Conservation (phyloP, 805 yeast species). For the Candida tammaniensis region DNA sequence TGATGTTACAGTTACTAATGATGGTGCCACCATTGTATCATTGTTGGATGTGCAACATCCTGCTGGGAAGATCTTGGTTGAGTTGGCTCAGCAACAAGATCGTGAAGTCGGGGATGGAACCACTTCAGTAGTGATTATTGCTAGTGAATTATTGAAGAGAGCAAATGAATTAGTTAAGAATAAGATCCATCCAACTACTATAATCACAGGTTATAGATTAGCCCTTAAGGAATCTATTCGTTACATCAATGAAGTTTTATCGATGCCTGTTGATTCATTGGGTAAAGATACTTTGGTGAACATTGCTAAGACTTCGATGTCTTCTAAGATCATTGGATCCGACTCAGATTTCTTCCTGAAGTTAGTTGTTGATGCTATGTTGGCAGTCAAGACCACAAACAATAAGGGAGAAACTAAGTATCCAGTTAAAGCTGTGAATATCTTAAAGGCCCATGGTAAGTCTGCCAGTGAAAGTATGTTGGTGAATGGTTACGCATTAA, state of each 20-base stretch:
- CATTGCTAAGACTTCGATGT: conserved; percentile 96
- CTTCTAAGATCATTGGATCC: conserved; percentile 91
- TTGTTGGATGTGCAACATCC: conserved; percentile 97
- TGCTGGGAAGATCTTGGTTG: conserved; percentile 95
- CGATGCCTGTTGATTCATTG: conserved; percentile 72
- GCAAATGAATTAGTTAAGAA: conserved; percentile 93
- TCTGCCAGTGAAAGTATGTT: conserved; percentile 82
- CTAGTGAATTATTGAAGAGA: conserved; percentile 84
- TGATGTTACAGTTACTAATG: conserved; percentile 97
- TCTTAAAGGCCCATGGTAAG: conserved; percentile 95
- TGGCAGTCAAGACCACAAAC: conserved; percentile 90
- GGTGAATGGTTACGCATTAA: conserved; percentile 91
- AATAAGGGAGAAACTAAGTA: conserved; percentile 84
- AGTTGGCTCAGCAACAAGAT: conserved; percentile 97
- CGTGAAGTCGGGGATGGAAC: conserved; percentile 99
- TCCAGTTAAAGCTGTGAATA: conserved; percentile 96
- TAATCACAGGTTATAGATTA: conserved; percentile 92
- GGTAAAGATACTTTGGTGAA: conserved; percentile 83
- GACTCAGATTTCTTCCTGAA: conserved; percentile 87
- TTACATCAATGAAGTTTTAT: conserved; percentile 80
- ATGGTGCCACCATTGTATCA: conserved; percentile 94
- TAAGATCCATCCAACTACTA: conserved; percentile 96
- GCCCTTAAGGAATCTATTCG: conserved; percentile 89
- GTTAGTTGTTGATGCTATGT: conserved; percentile 92
- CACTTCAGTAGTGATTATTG: conserved; percentile 94